Conservation (phyloP, 1,284 basidiomycete species). For the Austroboletus niveus region DNA sequence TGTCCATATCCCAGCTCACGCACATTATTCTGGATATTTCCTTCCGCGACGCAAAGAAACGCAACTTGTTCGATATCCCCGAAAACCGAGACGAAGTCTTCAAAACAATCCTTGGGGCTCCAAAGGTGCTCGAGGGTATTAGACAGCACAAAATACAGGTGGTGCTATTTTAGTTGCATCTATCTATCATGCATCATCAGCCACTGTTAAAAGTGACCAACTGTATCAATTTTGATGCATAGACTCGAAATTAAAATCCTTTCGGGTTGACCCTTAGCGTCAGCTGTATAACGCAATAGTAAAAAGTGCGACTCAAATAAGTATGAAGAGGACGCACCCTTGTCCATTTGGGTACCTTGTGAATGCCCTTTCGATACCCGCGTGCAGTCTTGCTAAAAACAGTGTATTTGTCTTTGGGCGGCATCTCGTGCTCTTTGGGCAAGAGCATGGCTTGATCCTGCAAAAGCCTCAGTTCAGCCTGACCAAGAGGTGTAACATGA, state of each 20-base stretch:
- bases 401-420: slow-evolving; percentile 91
- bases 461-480: not conserved
- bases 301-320: slow-evolving; percentile 5
- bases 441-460: slow-evolving; percentile 70
- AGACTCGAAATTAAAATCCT: slow-evolving; percentile 79
- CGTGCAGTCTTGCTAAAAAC: slow-evolving; percentile 72
- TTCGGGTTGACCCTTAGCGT: slow-evolving; percentile 84
- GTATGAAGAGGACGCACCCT: slow-evolving; percentile 53
- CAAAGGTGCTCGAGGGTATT: slow-evolving; percentile 59
- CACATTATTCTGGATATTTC: slow-evolving; percentile 79
- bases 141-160: slow-evolving; percentile 71
- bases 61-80: slow-evolving; percentile 73
- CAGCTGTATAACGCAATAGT: slow-evolving; percentile 46
- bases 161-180: slow-evolving; percentile 59
- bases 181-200: not conserved
- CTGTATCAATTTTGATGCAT: slow-evolving; percentile 23
- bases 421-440: slow-evolving; percentile 89
- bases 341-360: slow-evolving; percentile 96
- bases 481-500: not conserved
- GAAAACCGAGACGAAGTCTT: slow-evolving; percentile 83
- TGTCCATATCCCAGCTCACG: slow-evolving; percentile 68
- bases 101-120: slow-evolving; percentile 63
- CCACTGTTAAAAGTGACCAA: not conserved
- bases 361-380: slow-evolving; percentile 91
- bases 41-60: slow-evolving; percentile 70